Evolutionary conservation across 2,329 filamentous ascomycete species (phyloP).

Genomic region (Talaromyces sp.): DNA sequence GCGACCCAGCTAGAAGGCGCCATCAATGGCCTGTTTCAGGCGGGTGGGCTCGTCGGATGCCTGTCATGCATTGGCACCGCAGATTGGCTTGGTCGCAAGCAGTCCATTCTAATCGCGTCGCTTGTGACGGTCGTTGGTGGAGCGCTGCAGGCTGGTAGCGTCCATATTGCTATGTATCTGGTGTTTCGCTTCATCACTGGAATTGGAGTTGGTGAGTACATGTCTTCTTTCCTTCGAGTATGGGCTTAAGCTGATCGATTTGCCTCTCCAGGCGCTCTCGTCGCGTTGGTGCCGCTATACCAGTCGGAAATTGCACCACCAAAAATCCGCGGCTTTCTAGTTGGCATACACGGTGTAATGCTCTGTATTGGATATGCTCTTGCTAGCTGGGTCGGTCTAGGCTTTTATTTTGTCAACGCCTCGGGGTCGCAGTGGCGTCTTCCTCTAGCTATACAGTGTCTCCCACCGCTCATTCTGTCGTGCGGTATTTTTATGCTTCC

Average conservation of each 20-base stretch:
- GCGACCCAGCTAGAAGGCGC: slow-evolving; percentile 9
- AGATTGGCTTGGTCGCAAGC: slow-evolving; percentile 9
- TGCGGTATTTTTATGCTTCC: slow-evolving; percentile 13
- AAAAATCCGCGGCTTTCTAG: slow-evolving; percentile 20
- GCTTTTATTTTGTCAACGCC: slow-evolving; percentile 20
- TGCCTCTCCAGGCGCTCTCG: slow-evolving; percentile 3
- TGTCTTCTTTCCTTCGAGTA: neutral
- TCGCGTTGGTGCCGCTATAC: slow-evolving; percentile 14
- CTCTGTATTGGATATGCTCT: slow-evolving; percentile 22
- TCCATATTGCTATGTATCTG: slow-evolving; percentile 10
- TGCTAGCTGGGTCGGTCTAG: slow-evolving; percentile 20
- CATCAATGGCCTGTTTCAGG: slow-evolving; percentile 11
- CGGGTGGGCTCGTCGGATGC: slow-evolving; percentile 5
- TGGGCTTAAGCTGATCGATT: neutral
- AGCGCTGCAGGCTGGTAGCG: slow-evolving; percentile 11
- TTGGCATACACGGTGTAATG: slow-evolving; percentile 21
- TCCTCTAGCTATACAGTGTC: slow-evolving; percentile 17
- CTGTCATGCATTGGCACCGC: slow-evolving; percentile 8
- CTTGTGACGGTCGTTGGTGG: slow-evolving; percentile 6
- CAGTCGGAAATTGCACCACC: slow-evolving; percentile 25
- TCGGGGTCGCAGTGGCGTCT: slow-evolving; percentile 19
- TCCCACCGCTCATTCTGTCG: slow-evolving; percentile 14
- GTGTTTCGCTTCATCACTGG: slow-evolving; percentile 10
- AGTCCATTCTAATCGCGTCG: slow-evolving; percentile 1
- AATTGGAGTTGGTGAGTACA: slow-evolving; percentile 4